phyloP scores from a whole-genome alignment of 441 rosid genomes.

The Arabidopsis lyrata region DNA sequence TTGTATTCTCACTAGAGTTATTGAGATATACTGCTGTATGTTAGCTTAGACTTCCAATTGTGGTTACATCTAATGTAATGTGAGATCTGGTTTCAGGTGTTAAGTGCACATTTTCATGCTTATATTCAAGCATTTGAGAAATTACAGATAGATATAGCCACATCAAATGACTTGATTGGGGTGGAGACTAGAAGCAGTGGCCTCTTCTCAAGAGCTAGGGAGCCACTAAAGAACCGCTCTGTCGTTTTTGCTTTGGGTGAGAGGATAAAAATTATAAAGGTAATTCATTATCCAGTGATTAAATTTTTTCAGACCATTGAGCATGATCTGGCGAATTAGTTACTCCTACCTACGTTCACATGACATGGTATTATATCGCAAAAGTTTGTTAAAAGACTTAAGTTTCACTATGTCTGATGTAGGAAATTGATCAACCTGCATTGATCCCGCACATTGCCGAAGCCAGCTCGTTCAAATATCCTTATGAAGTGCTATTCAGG shows the following conservation, averaged over 20 bases:
- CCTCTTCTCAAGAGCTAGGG: slow-evolving; percentile 87
- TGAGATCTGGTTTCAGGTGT: slow-evolving; percentile 64
- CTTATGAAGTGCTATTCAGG: slow-evolving; percentile 98
- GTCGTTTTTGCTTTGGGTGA: slow-evolving; percentile 98
- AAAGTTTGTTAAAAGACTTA: slow-evolving; percentile 24
- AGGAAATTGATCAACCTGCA: slow-evolving; percentile 99
- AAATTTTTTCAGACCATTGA: slow-evolving; percentile 4
- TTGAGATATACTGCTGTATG: slow-evolving; percentile 14
- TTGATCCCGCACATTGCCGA: slow-evolving; percentile 99
- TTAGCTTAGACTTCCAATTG: neutral
- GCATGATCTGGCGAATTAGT: neutral
- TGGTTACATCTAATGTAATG: slow-evolving; percentile 26
- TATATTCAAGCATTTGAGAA: slow-evolving; percentile 98
- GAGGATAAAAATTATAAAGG: slow-evolving; percentile 91
- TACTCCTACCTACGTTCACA: too few relatives aligned
- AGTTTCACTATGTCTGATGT: slow-evolving; percentile 43
- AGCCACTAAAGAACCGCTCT: slow-evolving; percentile 92
- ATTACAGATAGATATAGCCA: slow-evolving; percentile 96
- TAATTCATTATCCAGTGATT: slow-evolving; percentile 38
- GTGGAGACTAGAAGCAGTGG: slow-evolving; percentile 91
- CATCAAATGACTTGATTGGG: slow-evolving; percentile 93
- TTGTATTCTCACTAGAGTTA: slow-evolving; percentile 26
- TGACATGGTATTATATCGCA: neutral
- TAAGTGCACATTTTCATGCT: slow-evolving; percentile 97
- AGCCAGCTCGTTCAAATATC: slow-evolving; percentile 94